A percentile compares a stretch with the other conserved stretches of the same genome.
Conservation (phyloP, 192 early-diverging fungal genomes). For the Linnemannia schmuckeri region DNA sequence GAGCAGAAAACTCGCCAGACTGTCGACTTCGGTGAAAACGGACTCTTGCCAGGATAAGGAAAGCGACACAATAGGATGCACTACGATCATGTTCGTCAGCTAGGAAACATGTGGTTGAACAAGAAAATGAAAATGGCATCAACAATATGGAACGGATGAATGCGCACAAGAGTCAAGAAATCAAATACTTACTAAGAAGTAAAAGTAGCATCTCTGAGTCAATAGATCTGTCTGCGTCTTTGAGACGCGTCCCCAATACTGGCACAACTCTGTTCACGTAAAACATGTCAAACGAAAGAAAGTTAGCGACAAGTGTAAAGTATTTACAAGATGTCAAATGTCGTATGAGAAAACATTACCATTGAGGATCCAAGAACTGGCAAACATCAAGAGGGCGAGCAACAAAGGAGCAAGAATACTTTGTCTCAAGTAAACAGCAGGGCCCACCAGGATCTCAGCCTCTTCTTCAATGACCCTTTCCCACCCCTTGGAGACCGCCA, state of each 20-base stretch:
- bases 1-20: slow-evolving; percentile 4
- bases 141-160: not conserved
- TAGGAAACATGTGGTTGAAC: not conserved
- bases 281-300: not conserved
- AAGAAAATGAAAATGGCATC: not conserved
- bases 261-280: slow-evolving; percentile 17
- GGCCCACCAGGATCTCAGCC: not conserved
- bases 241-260: slow-evolving; percentile 30
- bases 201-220: slow-evolving; percentile 21
- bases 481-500: slow-evolving; percentile 27
- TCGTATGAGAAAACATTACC: not conserved
- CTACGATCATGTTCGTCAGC: slow-evolving; percentile 6
- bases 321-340: too few species aligned
- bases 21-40: not conserved
- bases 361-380: slow-evolving; percentile 32
- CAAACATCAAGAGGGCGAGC: slow-evolving; percentile 18
- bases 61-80: slow-evolving; percentile 28
- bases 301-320: not conserved
- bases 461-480: slow-evolving; percentile 4
- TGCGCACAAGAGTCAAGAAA: not conserved
- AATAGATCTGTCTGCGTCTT: slow-evolving; percentile 27
- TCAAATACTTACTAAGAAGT: slow-evolving; percentile 21
- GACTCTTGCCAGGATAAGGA: slow-evolving; percentile 32
- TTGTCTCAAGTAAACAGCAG: slow-evolving; percentile 13
- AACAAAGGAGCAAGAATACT: slow-evolving; percentile 15